phyloP scores from a whole-genome alignment of 129 eudicot genomes.

The Centrapalus pauciflorus region DNA sequence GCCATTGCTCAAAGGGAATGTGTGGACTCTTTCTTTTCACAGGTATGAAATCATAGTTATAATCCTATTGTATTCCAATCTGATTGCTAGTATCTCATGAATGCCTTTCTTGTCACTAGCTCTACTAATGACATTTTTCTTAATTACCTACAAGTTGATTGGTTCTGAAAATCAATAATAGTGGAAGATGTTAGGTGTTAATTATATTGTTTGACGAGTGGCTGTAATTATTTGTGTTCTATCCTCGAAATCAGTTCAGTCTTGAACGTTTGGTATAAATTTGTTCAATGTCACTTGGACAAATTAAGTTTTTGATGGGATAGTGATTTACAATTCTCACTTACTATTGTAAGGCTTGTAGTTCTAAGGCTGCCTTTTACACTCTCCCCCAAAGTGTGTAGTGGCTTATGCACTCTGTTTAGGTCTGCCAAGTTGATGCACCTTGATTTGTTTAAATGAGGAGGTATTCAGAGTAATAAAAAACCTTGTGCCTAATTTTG shows the following conservation, averaged over 20 bases:
- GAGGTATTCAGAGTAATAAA: background rate
- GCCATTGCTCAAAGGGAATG: slow-evolving; percentile 94
- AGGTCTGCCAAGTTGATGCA: background rate
- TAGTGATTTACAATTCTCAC: background rate
- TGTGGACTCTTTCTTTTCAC: slow-evolving; percentile 88
- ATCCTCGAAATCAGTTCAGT: background rate
- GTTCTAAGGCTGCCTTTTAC: background rate
- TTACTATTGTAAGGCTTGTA: background rate
- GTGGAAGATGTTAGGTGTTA: background rate
- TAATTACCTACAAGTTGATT: background rate
- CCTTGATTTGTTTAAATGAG: background rate
- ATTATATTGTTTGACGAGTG: background rate
- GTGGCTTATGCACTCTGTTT: background rate
- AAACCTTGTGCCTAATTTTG: background rate
- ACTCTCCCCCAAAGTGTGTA: background rate
- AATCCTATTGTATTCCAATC: background rate
- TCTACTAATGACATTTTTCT: background rate
- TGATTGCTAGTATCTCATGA: background rate
- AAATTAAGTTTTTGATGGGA: background rate
- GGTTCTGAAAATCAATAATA: background rate
- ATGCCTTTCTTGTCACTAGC: background rate
- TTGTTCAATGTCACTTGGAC: background rate
- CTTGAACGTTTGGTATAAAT: background rate
- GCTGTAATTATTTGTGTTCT: background rate
- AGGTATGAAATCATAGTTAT: slow-evolving; percentile 42